A percentile compares a stretch with the other conserved stretches of the same genome.
phyloP scores from a whole-genome alignment of 352 stramenopile species.

The Pythium oligandrum region DNA sequence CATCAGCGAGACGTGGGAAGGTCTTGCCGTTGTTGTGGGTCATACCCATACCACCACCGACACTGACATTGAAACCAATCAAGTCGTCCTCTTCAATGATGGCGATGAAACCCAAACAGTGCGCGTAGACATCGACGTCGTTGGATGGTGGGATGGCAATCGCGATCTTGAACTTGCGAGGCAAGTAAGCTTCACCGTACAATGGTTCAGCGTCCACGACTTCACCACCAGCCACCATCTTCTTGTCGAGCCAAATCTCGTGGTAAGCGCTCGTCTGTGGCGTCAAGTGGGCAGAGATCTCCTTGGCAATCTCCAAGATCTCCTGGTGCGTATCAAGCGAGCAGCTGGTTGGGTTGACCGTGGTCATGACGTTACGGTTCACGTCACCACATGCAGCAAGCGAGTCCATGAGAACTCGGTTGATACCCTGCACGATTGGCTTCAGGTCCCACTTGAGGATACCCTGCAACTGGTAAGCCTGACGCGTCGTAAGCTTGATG shows the following conservation, averaged over 20 bases:
- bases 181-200: slow-evolving; percentile 96
- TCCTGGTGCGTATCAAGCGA: slow-evolving; percentile 84
- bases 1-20: slow-evolving; percentile 94
- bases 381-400: slow-evolving; percentile 96
- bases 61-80: slow-evolving; percentile 94
- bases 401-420: slow-evolving; percentile 90
- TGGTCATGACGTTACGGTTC: slow-evolving; percentile 97
- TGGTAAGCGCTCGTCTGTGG: slow-evolving; percentile 94
- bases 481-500: slow-evolving; percentile 93
- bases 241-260: slow-evolving; percentile 97
- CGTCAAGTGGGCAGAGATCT: slow-evolving; percentile 92
- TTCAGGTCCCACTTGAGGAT: slow-evolving; percentile 98
- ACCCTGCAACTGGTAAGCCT: slow-evolving; percentile 96
- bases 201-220: slow-evolving; percentile 97
- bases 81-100: slow-evolving; percentile 87
- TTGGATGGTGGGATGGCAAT: slow-evolving; percentile 97
- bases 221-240: slow-evolving; percentile 90
- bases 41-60: slow-evolving; percentile 96
- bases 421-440: slow-evolving; percentile 91
- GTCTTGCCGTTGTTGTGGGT: slow-evolving; percentile 98
- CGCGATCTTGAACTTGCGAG: slow-evolving; percentile 99
- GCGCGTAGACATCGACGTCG: slow-evolving; percentile 96
- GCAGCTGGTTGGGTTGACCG: slow-evolving; percentile 69
- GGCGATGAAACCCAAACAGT: slow-evolving; percentile 94
- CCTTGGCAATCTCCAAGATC: slow-evolving; percentile 82